Evolutionary conservation across 2,329 filamentous ascomycete genomes (phyloP), one percentile per base, ranked within the genome.

Genomic region (Colletotrichum godetiae): DNA sequence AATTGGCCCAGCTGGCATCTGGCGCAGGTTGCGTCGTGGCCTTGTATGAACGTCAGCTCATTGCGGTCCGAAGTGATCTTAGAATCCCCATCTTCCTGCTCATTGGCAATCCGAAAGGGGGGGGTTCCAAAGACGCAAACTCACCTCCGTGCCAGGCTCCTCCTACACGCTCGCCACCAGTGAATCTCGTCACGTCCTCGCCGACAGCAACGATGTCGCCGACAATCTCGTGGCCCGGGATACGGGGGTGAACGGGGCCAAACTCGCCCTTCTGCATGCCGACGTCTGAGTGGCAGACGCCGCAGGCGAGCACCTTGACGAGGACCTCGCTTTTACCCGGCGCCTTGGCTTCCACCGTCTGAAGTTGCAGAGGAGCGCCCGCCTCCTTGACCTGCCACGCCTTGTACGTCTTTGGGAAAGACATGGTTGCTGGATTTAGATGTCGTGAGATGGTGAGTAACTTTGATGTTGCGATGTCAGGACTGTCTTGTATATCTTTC

Each of bases 191-290:
- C 64, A 92, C 91, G 1, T 81, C 83, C 0, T 87, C 83, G 10
- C 91, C 90, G 0, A 94, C 80, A 12, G 88, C 88, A 15, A 89
- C 91, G 3, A 95, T 85, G 12, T 89, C 88, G 10, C 93, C 93
- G 68, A 95, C 88, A 52, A 92, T 84, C 80, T 95, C 93, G 81
- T 95, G 93, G 29, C 93, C 93, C 0, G 92, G 90, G 3, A 91
- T 83, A 12, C 89, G 86, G 0, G 92, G 92, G 77, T 88, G 91
- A 29, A 86, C 77, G 56, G 88, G 85, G 11, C 88, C 89, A 56
- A 92, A 82, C 56, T 88, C 86, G 15, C 88, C 89, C 2, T 78
- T 57, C 58, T 86, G 83, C 1, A 88, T 81, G 68, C 80, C 81
- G 22, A 82, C 73, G 76, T 95, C 93, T 0, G 88, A 89, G 80